These are phyloP conservation scores for Pachyrhizus erosus DNA, from an alignment of 306 rosid genomes.

Conservation along the genomic window DNA sequence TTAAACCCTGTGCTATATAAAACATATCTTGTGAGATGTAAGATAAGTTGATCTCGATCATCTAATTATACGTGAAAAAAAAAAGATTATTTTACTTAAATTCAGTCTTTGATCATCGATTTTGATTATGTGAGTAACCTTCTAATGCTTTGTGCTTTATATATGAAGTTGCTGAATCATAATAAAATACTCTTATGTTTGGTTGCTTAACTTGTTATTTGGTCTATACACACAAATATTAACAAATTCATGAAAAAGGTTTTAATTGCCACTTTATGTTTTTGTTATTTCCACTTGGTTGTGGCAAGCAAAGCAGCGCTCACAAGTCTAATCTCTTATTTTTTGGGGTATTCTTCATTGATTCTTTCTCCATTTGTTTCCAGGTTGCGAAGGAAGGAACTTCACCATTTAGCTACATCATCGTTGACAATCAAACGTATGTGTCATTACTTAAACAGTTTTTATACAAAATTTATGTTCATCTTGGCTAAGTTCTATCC, in stretches of 20 bases:
- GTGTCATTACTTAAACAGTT: slow-evolving; percentile 37
- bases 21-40: too few relatives aligned
- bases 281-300: slow-evolving; percentile 16
- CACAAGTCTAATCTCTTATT: not conserved
- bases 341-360: not conserved
- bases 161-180: not conserved
- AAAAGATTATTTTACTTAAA: not conserved
- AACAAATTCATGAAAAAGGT: not conserved
- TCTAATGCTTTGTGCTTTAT: not conserved
- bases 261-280: not conserved
- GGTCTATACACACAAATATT: not conserved
- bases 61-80: too few relatives aligned
- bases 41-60: too few relatives aligned
- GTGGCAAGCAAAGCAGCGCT: slow-evolving; percentile 28
- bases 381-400: slow-evolving; percentile 84
- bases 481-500: slow-evolving; percentile 22
- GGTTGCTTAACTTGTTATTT: not conserved
- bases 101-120: not conserved
- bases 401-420: slow-evolving; percentile 85
- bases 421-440: slow-evolving; percentile 81
- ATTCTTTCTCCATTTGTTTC: slow-evolving; percentile 40
- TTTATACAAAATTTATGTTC: slow-evolving; percentile 16
- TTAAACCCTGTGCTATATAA: too few relatives aligned
- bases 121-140: not conserved
- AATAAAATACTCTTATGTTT: not conserved